Conservation (phyloP, 2,329 filamentous ascomycete species). For the Apiospora malaysiana region DNA sequence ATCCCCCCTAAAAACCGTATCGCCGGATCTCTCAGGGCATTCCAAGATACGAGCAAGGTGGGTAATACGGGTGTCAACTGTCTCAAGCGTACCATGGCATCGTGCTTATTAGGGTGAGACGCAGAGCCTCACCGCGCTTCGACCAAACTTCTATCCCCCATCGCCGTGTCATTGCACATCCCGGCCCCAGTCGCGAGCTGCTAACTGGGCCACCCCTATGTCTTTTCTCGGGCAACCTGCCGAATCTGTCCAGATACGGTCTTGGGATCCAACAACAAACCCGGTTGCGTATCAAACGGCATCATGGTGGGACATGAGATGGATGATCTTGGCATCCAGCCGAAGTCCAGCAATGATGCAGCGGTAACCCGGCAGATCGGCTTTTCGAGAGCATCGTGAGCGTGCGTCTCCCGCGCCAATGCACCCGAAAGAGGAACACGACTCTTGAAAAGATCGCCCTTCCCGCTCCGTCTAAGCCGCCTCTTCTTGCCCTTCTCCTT, state of each 20-base stretch:
- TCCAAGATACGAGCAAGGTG: slow-evolving; percentile 4
- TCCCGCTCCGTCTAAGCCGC: neutral
- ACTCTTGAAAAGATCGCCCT: neutral
- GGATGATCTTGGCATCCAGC: neutral
- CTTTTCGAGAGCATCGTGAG: neutral
- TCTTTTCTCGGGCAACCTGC: neutral
- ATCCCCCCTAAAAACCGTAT: slow-evolving; percentile 7
- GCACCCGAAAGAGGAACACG: neutral
- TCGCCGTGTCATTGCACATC: no score
- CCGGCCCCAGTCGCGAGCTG: neutral
- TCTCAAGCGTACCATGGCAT: slow-evolving; percentile 11
- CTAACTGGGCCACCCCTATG: neutral
- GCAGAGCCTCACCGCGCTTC: slow-evolving; percentile 6
- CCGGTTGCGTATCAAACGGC: slow-evolving; percentile 18
- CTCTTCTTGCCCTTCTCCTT: slow-evolving; percentile 19
- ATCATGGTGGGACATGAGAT: neutral
- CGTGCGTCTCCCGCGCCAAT: neutral
- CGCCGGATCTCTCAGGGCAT: slow-evolving; percentile 18
- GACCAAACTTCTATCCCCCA: neutral
- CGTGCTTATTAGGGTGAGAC: neutral
- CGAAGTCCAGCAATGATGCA: no score
- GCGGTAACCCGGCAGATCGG: neutral
- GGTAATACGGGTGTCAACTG: neutral
- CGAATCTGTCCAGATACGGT: neutral
- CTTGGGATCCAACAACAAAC: slow-evolving; percentile 1